A percentile compares a stretch with the other conserved stretches of the same genome.
Conservation (phyloP, 352 stramenopile genomes). For the Blastocystis sp. region DNA sequence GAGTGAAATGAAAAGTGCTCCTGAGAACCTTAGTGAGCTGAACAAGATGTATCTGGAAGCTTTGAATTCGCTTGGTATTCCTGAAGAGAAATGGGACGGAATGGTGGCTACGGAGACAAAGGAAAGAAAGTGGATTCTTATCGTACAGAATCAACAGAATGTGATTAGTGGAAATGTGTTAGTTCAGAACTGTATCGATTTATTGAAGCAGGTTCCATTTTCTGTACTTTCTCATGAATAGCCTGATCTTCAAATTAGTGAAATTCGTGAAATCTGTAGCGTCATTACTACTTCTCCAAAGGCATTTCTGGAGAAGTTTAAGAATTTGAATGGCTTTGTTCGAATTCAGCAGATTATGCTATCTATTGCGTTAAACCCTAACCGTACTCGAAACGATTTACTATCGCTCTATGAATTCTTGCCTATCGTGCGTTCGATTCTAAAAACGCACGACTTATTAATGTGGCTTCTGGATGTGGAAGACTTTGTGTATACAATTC, state of each 20-base stretch:
- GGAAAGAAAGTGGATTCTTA: slow-evolving; percentile 23
- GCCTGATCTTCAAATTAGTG: background rate
- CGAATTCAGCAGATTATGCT: background rate
- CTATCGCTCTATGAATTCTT: background rate
- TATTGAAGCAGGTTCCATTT: background rate
- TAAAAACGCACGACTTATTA: slow-evolving; percentile 21
- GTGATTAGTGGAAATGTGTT: slow-evolving; percentile 11
- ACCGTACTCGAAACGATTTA: background rate
- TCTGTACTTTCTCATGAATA: background rate
- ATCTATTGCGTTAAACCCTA: background rate
- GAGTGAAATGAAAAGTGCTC: background rate
- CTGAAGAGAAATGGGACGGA: background rate
- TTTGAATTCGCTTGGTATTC: slow-evolving; percentile 26
- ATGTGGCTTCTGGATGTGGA: background rate
- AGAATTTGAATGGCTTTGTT: background rate
- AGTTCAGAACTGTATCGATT: slow-evolving; percentile 15
- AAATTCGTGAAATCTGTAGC: slow-evolving; percentile 12
- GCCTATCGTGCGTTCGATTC: slow-evolving; percentile 2
- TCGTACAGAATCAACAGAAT: background rate
- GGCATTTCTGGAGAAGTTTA: slow-evolving; percentile 13
- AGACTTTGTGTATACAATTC: slow-evolving; percentile 33
- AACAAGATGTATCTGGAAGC: slow-evolving; percentile 18
- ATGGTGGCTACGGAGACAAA: background rate
- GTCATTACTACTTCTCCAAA: slow-evolving; percentile 21
- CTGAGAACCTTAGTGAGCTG: background rate